phyloP scores from a whole-genome alignment of 2,329 filamentous ascomycete species.

The Trichoderma lentiforme region DNA sequence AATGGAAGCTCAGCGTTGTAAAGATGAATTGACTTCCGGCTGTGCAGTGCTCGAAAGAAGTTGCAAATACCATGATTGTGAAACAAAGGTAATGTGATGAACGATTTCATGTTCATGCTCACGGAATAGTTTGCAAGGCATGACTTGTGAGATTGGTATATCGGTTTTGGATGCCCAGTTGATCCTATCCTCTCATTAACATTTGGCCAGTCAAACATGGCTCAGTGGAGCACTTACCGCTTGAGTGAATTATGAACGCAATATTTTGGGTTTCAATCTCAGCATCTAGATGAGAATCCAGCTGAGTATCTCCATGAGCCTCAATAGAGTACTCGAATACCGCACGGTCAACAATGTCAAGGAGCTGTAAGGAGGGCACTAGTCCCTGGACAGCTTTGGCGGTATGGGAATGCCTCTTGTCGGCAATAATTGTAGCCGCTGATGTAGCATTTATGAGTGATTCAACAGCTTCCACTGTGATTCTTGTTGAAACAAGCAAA shows the following conservation, averaged over 20 bases:
- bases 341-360: not conserved
- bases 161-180: conserved; percentile 5
- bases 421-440: not conserved
- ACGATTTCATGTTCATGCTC: conserved; percentile 3
- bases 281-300: not conserved
- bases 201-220: not conserved
- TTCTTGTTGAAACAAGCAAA: not conserved
- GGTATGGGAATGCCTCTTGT: not conserved
- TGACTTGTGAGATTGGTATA: not conserved
- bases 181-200: not conserved
- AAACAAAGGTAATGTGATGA: not conserved
- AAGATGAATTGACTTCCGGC: not conserved
- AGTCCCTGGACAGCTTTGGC: not conserved
- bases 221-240: not conserved
- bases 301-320: conserved; percentile 3
- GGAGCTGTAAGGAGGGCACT: not conserved
- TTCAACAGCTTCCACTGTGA: not conserved
- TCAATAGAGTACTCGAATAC: conserved; percentile 5
- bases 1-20: conserved; percentile 9
- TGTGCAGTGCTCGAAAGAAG: not conserved
- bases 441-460: conserved; percentile 5
- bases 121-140: conserved; percentile 1
- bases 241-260: conserved; percentile 2
- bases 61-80: conserved; percentile 6
- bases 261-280: conserved; percentile 3